Base-by-base conservation (phyloP, 176 grass and related monocot genomes). In the Eragrostis curvula region DNA sequence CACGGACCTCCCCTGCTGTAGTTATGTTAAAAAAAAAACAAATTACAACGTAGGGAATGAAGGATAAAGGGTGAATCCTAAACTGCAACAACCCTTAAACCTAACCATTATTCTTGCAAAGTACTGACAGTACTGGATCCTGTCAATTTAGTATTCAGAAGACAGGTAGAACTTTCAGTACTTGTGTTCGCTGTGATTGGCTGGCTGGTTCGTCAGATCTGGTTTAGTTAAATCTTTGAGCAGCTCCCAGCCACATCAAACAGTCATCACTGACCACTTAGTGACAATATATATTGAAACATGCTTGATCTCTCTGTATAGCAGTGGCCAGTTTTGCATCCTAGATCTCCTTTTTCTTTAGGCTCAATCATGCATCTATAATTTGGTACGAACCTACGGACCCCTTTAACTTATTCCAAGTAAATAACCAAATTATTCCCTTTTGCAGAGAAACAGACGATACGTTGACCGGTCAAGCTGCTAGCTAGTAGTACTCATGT, bases 111-210 rank as follows among this genome's bases (percentile, higher is more conserved):
- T 84, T 67, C 16, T 23, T 76, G 14, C 36, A 61, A 13, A 1
- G 12, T 55, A 29, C 23, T 75, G 24, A n/a, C 27, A 36, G 18
- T 24, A 61, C 58, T 70, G 73, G 12, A 77, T 84, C 83, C 64
- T 85, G 65, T 60, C 41, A 70, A 56, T 78, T 78, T 77, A 85
- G 52, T 70, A 77, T 59, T 70, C 41, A 59, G 18, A 41, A 41
- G 74, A 70, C 53, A 70, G 52, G 15, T 42, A 44, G 52, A 78
- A 62, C 83, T 78, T 61, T 85, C 42, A 70, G 65, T 11, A 3
- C 42, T 60, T 70, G 74, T 43, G 70, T 78, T 50, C 42, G 65
- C 65, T 78, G 74, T 78, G 74, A 78, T 78, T 85, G 74, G 83
- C 65, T 85, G 43, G 41, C 24, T 36, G 28, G 3, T 40, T 78